Percentiles rank a stretch among this genome's conserved stretches.
phyloP scores from a whole-genome alignment of 148 eudicot species.

The Bassia scoparia region DNA sequence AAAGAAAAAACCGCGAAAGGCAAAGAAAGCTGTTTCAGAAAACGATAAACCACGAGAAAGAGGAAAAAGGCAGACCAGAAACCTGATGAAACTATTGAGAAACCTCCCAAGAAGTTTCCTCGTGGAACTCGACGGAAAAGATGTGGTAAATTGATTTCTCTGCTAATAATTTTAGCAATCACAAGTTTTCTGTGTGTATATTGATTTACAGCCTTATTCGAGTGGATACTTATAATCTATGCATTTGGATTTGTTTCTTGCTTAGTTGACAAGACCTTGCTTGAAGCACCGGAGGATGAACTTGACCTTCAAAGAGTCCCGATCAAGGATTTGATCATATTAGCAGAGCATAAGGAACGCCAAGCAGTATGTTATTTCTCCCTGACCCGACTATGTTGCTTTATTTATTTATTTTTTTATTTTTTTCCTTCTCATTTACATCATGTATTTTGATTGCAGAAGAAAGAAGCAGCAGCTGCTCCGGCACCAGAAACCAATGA shows the following conservation, averaged over 20 bases:
- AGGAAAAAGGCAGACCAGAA: constrained; percentile 44
- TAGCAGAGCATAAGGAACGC: constrained; percentile 65
- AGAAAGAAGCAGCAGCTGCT: constrained; percentile 39
- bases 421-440: background rate
- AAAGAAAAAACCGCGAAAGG: constrained; percentile 33
- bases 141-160: constrained; percentile 44
- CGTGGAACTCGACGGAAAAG: constrained; percentile 63
- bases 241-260: constrained; percentile 2
- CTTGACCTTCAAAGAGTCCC: constrained; percentile 49
- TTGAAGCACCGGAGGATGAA: constrained; percentile 74
- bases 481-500: constrained; percentile 31
- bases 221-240: background rate
- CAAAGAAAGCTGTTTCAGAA: constrained; percentile 42
- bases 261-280: constrained; percentile 62
- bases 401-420: constrained; percentile 1
- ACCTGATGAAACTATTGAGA: constrained; percentile 28
- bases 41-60: constrained; percentile 54
- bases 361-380: constrained; percentile 34
- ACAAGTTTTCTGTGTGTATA: too few species aligned
- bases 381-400: constrained; percentile 4
- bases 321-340: constrained; percentile 58
- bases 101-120: constrained; percentile 65
- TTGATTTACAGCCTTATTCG: background rate
- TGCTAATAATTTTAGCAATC: background rate
- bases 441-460: constrained; percentile 38